Evolutionary conservation across 148 eudicot genomes (phyloP).

Genomic region (Cornus controversa): DNA sequence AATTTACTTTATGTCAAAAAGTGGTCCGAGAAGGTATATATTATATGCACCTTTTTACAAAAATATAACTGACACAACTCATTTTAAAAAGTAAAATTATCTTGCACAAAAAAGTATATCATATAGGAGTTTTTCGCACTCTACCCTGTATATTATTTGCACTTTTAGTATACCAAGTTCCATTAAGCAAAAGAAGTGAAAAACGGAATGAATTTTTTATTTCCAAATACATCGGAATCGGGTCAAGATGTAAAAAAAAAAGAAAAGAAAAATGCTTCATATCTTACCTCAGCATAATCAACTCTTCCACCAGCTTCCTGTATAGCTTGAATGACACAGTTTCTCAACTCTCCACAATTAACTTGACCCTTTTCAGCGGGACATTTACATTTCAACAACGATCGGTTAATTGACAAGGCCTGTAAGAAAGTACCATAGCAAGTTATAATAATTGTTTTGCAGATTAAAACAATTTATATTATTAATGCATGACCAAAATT

Average conservation of each 20-base stretch:
- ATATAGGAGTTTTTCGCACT: too few species aligned
- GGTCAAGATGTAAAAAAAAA: background rate
- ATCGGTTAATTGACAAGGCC: conserved; percentile 79
- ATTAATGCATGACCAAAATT: background rate
- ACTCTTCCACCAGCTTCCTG: conserved; percentile 75
- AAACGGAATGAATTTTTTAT: background rate
- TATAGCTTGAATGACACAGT: conserved; percentile 48
- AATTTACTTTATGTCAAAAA: too few species aligned
- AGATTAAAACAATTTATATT: too few species aligned
- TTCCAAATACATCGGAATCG: background rate
- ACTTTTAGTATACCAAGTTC: too few species aligned
- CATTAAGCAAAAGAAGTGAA: background rate
- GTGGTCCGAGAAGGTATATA: too few species aligned
- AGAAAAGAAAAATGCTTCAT: background rate
- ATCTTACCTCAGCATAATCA: conserved; percentile 86
- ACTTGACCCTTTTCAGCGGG: conserved; percentile 54
- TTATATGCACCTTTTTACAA: too few species aligned
- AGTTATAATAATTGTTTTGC: too few species aligned
- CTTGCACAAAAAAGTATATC: too few species aligned
- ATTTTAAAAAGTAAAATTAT: too few species aligned
- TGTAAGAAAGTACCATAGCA: too few species aligned
- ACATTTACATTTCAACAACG: conserved; percentile 63
- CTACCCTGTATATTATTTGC: too few species aligned
- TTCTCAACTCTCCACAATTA: conserved; percentile 50
- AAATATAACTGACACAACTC: too few species aligned